Percentiles rank a stretch among this genome's conserved stretches.
These are phyloP conservation scores for Cyclotella choctawhatcheeana DNA, from an alignment of 108 stramenopile species.

Conservation along the genomic window DNA sequence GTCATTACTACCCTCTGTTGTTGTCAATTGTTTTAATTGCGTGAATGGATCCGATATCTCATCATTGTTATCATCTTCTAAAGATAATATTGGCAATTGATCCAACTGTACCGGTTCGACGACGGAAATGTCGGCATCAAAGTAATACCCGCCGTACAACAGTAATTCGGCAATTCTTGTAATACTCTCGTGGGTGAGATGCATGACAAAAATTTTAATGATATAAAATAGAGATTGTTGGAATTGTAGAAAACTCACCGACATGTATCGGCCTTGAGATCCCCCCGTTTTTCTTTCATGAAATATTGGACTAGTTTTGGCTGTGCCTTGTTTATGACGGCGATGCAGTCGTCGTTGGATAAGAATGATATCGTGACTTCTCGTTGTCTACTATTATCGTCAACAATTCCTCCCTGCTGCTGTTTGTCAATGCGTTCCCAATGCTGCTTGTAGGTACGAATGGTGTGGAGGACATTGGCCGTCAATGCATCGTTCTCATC, in stretches of 20 bases:
- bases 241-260: too few relatives aligned
- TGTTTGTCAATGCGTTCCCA: conserved; percentile 13
- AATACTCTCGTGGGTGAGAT: too few relatives aligned
- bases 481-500: conserved; percentile 19
- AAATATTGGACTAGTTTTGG: conserved; percentile 38
- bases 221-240: too few relatives aligned
- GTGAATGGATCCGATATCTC: conserved; percentile 1
- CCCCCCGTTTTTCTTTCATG: conserved; percentile 24
- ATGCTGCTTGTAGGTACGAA: conserved; percentile 16
- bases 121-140: conserved; percentile 45
- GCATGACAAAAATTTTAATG: too few relatives aligned
- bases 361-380: conserved; percentile 18
- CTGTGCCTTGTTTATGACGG: conserved; percentile 28
- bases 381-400: too few relatives aligned
- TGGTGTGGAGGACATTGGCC: conserved; percentile 27
- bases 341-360: conserved; percentile 27
- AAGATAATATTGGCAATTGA: neutral
- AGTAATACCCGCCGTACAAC: conserved; percentile 47
- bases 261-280: conserved; percentile 46
- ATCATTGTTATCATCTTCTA: too few relatives aligned
- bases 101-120: conserved; percentile 29
- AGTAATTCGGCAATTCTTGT: conserved; percentile 41
- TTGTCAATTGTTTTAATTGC: neutral
- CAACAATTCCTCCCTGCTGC: neutral
- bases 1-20: too few relatives aligned